These are phyloP conservation scores for Clathrus columnatus DNA, from an alignment of 768 basidiomycete species.

Conservation along the genomic window DNA sequence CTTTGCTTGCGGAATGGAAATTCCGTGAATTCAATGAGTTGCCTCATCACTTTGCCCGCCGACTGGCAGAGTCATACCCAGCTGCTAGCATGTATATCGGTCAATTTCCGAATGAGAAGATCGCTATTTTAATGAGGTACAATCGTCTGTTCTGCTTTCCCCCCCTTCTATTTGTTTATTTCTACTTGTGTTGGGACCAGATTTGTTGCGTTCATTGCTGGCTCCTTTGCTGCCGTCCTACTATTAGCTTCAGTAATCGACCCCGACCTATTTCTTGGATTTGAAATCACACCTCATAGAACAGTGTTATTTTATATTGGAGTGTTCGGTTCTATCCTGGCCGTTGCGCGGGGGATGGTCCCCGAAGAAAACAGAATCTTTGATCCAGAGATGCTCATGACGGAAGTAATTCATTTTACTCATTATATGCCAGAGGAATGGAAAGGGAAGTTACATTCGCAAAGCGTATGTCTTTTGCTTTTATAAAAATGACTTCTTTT, in stretches of 20 bases:
- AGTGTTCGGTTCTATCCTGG: constrained; percentile 80
- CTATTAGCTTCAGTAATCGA: constrained; percentile 87
- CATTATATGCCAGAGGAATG: constrained; percentile 95
- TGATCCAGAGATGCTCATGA: constrained; percentile 89
- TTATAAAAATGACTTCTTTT: constrained; percentile 3
- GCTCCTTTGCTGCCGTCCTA: constrained; percentile 94
- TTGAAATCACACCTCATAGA: constrained; percentile 89
- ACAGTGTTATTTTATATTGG: constrained; percentile 91
- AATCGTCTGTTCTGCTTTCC: constrained; percentile 16
- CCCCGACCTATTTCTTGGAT: constrained; percentile 86
- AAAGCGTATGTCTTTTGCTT: constrained; percentile 52
- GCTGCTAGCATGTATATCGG: constrained; percentile 91
- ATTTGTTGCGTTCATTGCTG: constrained; percentile 92
- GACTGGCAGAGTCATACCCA: constrained; percentile 84
- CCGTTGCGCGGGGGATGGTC: constrained; percentile 89
- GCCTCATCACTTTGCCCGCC: constrained; percentile 80
- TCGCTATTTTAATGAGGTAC: constrained; percentile 83
- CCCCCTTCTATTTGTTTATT: too few relatives aligned
- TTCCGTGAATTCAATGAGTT: constrained; percentile 99
- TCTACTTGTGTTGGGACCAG: constrained; percentile 31
- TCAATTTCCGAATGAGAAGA: constrained; percentile 94
- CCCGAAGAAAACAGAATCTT: constrained; percentile 91
- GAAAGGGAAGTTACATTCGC: constrained; percentile 83
- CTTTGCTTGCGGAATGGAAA: constrained; percentile 94
- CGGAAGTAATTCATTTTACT: constrained; percentile 85